A percentile compares a stretch with the other conserved stretches of the same genome.
Conservation (phyloP, 2,329 filamentous ascomycete species). For the Fusarium sp. region DNA sequence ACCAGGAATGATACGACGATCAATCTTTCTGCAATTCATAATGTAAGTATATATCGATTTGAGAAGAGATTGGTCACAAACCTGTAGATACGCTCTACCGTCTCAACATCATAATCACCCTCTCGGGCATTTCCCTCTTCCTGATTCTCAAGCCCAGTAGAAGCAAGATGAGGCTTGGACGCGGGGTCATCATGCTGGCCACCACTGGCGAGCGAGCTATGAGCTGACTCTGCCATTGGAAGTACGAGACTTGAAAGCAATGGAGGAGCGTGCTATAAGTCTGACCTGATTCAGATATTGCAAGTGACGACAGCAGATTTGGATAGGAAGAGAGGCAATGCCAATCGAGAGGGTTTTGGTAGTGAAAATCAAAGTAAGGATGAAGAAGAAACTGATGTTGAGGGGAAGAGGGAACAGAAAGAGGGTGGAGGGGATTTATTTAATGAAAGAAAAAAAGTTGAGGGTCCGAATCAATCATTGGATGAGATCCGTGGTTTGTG, state of each 20-base stretch:
- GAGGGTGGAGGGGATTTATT: slow-evolving; percentile 27
- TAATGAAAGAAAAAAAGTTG: slow-evolving; percentile 9
- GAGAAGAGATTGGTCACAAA: neutral
- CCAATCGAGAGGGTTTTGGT: slow-evolving; percentile 32
- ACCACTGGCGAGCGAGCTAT: slow-evolving; percentile 47
- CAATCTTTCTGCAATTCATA: slow-evolving; percentile 57
- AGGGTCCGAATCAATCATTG: slow-evolving; percentile 1
- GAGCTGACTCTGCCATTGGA: slow-evolving; percentile 51
- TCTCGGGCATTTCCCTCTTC: slow-evolving; percentile 47
- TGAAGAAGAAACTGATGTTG: slow-evolving; percentile 14
- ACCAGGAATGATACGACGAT: slow-evolving; percentile 69
- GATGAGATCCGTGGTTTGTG: slow-evolving; percentile 14
- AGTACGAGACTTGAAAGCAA: slow-evolving; percentile 61
- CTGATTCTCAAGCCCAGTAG: slow-evolving; percentile 41
- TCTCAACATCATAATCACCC: slow-evolving; percentile 60
- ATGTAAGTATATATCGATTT: neutral
- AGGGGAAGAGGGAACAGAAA: slow-evolving; percentile 5
- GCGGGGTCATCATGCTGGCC: slow-evolving; percentile 43
- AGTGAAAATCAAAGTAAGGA: neutral
- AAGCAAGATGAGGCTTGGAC: slow-evolving; percentile 33
- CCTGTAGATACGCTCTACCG: slow-evolving; percentile 65
- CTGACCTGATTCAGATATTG: slow-evolving; percentile 24
- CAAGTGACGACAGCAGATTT: neutral
- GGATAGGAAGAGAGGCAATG: slow-evolving; percentile 37
- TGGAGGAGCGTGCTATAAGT: slow-evolving; percentile 62